Evolutionary conservation across 441 rosid genomes (phyloP).

Genomic region (Monsonia emarginata): DNA sequence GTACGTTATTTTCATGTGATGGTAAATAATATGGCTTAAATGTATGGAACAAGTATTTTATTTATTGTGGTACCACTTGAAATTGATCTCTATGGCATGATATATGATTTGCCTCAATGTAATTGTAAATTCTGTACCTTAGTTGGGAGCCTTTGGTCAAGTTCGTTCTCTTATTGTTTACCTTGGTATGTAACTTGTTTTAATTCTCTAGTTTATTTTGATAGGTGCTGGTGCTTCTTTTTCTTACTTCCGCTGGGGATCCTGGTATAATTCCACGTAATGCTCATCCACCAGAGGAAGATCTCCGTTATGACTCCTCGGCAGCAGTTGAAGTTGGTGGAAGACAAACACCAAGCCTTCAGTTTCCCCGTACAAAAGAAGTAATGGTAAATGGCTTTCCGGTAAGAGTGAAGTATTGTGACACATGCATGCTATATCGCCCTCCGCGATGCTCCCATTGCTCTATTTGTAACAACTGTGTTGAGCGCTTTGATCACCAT

Average conservation of each 20-base stretch:
- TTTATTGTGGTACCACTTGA: too few relatives aligned
- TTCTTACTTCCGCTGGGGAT: constrained; percentile 76
- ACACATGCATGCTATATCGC: constrained; percentile 86
- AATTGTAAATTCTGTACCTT: background rate
- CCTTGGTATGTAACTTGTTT: constrained; percentile 12
- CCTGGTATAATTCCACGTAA: constrained; percentile 90
- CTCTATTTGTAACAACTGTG: constrained; percentile 88
- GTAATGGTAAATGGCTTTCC: constrained; percentile 60
- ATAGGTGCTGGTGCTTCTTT: constrained; percentile 70
- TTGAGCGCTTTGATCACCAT: constrained; percentile 84
- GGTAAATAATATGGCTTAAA: background rate
- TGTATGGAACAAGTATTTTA: too few relatives aligned
- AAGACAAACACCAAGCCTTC: constrained; percentile 71
- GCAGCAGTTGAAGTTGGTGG: constrained; percentile 50
- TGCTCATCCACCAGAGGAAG: constrained; percentile 84
- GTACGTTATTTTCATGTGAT: background rate
- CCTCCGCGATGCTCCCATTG: constrained; percentile 95
- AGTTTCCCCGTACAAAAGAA: constrained; percentile 73
- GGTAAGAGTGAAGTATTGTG: constrained; percentile 80
- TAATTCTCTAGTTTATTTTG: constrained; percentile 21
- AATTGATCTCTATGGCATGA: background rate
- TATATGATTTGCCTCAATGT: background rate
- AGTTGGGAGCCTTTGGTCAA: background rate
- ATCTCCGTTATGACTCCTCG: constrained; percentile 49
- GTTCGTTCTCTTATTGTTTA: background rate